These are phyloP conservation scores for Lentinula aciculospora DNA, from an alignment of 768 basidiomycete genomes.

Conservation along the genomic window DNA sequence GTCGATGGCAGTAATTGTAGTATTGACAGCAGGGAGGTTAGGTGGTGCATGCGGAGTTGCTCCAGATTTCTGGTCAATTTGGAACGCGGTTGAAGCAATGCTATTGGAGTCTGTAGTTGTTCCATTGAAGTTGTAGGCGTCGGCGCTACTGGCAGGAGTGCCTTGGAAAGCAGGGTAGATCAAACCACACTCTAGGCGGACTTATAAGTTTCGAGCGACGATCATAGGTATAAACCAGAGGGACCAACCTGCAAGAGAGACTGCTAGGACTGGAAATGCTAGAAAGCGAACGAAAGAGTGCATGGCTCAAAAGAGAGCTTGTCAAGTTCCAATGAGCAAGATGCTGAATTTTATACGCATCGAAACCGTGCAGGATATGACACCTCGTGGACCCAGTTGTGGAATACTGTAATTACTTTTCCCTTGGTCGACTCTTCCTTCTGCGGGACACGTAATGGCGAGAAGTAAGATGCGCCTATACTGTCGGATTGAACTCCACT, in stretches of 20 bases:
- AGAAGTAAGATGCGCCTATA: not conserved
- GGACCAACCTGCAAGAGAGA: not conserved
- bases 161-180: slow-evolving; percentile 3
- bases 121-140: slow-evolving; percentile 5
- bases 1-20: slow-evolving; percentile 38
- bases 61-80: slow-evolving; percentile 35
- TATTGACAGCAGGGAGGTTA: slow-evolving; percentile 28
- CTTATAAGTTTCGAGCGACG: not conserved
- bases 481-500: too few relatives aligned
- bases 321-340: not conserved
- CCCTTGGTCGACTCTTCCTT: not conserved
- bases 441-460: not conserved
- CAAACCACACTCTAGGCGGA: not conserved
- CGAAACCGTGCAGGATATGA: not conserved
- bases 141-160: not conserved
- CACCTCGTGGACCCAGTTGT: not conserved
- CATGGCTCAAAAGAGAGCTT: not conserved
- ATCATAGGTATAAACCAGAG: not conserved
- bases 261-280: not conserved
- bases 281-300: not conserved
- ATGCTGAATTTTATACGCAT: not conserved
- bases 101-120: slow-evolving; percentile 24
- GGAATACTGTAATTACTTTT: too few relatives aligned
- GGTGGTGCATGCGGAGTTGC: slow-evolving; percentile 23
- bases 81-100: slow-evolving; percentile 27